Percentiles rank a stretch among this genome's conserved stretches.
Evolutionary conservation across 305 asterid genomes (phyloP).

Genomic region (Fraxinus sp.): DNA sequence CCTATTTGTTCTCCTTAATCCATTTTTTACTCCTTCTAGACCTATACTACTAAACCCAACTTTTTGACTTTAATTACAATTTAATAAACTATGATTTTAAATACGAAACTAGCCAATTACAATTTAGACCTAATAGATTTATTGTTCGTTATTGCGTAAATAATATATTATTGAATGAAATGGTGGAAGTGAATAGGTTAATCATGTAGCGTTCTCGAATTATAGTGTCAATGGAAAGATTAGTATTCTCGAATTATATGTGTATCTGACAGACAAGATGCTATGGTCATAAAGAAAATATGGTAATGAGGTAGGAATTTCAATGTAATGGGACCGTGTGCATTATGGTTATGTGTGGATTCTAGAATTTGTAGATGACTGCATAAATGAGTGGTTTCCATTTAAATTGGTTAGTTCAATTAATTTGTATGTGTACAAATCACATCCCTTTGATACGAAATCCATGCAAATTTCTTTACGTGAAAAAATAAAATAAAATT

Average conservation of each 20-base stretch:
- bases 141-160: neutral
- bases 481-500: neutral
- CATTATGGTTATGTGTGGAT: neutral
- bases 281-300: neutral
- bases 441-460: neutral
- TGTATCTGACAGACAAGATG: neutral
- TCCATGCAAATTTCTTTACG: neutral
- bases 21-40: neutral
- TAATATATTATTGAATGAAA: no score
- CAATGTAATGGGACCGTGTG: neutral
- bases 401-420: neutral
- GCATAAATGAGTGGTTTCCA: neutral
- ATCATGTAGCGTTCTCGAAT: neutral
- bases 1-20: neutral
- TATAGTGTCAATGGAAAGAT: neutral
- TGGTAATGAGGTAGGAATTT: neutral
- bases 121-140: neutral
- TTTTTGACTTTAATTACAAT: neutral
- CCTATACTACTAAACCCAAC: neutral
- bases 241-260: neutral
- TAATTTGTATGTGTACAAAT: neutral
- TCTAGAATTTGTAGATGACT: neutral
- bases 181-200: neutral
- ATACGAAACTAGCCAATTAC: neutral
- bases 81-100: neutral